Base-by-base conservation (phyloP, 2,329 filamentous ascomycete genomes). In the Setomelanomma holmii region DNA sequence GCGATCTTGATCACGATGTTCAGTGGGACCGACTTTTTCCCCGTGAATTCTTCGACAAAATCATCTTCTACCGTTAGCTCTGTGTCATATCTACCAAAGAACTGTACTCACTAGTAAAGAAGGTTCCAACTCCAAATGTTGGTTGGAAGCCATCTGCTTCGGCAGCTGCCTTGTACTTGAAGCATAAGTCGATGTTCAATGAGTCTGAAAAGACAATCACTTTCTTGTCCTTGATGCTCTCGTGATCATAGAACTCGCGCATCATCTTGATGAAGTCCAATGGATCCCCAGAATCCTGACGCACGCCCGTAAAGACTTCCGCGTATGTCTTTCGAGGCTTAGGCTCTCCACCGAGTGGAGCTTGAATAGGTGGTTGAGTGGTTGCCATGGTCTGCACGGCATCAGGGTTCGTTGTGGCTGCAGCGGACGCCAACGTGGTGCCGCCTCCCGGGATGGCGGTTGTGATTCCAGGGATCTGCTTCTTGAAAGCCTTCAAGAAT, bases 1-100 rank as follows among this genome's bases (percentile, higher is more conserved):
- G 90, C 91, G 55, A 99, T 83, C 78, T 99, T 99, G 78, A 99
- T 97, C 63, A 99, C 95, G 66, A 99, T 99, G 68, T 99, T 99
- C 48, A 99, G 79, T 0, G 95, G 95, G 14, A 87, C 86, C 0
- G 93, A 97, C 76, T 97, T 98, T 63, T 86, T 86, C 34, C 88
- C 87, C 1, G 87, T 89, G 30, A 82, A 86, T 55, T 84, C 78
- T 60, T 89, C 85, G n/a, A 78, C 79, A 72, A 95, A 99, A 75
- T 99, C 95, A 69, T 99, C 86, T 84, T 51, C 44, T 6, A 17
- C 24, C 16, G 56, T 72, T 41, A 68, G 66, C 53, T 21, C 24
- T 8, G 14, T 17, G 8, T 8, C 5, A 23, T 5, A 14, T 1
- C 14, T 24, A 5, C 2, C 7, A 17, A 5, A 24, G 11, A 19